Evolutionary conservation across 352 stramenopile species (phyloP).

Genomic region (Stramenopiles sp.): DNA sequence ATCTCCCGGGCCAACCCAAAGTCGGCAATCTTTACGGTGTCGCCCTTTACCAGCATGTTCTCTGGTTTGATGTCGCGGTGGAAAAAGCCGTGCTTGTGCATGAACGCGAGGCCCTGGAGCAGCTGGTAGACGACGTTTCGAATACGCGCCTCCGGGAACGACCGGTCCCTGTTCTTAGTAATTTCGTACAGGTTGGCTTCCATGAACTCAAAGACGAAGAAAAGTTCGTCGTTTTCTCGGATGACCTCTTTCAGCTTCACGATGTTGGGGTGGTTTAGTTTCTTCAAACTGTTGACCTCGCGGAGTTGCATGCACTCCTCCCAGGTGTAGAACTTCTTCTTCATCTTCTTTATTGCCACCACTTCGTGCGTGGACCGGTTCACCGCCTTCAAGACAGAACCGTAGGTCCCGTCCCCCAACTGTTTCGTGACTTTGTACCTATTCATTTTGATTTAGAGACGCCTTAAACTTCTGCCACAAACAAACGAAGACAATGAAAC

Average conservation of each 20-base stretch:
- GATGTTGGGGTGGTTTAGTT: constrained; percentile 89
- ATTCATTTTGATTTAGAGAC: constrained; percentile 39
- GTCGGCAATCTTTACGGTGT: constrained; percentile 89
- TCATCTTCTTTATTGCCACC: constrained; percentile 89
- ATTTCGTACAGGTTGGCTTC: constrained; percentile 87
- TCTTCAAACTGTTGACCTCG: constrained; percentile 84
- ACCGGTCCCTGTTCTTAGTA: constrained; percentile 72
- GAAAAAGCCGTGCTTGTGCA: constrained; percentile 95
- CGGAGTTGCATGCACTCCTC: constrained; percentile 87
- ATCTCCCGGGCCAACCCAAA: constrained; percentile 91
- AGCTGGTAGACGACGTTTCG: constrained; percentile 93
- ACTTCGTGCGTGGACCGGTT: constrained; percentile 76
- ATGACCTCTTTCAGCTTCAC: constrained; percentile 96
- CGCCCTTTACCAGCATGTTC: constrained; percentile 85
- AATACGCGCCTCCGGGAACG: constrained; percentile 78
- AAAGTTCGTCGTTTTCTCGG: constrained; percentile 84
- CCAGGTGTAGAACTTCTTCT: constrained; percentile 86
- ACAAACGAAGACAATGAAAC: no score
- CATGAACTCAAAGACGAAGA: constrained; percentile 99
- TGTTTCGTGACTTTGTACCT: constrained; percentile 83
- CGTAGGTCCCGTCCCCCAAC: constrained; percentile 81
- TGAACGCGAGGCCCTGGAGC: constrained; percentile 83
- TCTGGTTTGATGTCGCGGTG: constrained; percentile 95
- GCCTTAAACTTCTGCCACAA: no score
- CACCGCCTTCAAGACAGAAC: constrained; percentile 76